phyloP scores from a whole-genome alignment of 1,284 basidiomycete genomes.

The Cutaneotrichosporon sp. region DNA sequence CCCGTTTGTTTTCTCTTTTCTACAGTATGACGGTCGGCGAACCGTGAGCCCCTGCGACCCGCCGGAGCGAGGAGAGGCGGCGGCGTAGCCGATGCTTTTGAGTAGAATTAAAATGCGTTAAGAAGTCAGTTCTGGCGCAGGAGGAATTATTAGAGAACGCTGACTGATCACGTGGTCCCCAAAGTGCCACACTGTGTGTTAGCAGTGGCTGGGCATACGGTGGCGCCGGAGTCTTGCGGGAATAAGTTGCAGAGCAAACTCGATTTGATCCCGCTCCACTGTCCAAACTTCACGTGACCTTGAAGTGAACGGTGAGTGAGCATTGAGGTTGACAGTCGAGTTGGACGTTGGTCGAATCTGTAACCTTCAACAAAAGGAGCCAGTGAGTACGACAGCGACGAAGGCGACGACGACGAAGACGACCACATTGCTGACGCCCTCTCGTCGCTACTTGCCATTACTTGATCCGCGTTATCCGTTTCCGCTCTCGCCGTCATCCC shows the following conservation, averaged over 20 bases:
- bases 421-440: constrained; percentile 3
- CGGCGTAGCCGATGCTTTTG: constrained; percentile 33
- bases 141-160: too few species aligned
- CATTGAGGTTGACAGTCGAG: background rate
- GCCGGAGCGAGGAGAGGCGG: constrained; percentile 16
- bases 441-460: background rate
- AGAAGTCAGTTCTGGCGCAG: background rate
- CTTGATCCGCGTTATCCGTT: background rate
- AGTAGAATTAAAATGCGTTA: constrained; percentile 26
- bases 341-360: background rate
- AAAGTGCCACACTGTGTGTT: too few species aligned
- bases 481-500: background rate
- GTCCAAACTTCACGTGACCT: too few species aligned
- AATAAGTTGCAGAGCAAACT: too few species aligned
- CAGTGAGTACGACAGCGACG: background rate
- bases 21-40: constrained; percentile 35
- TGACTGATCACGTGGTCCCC: too few species aligned
- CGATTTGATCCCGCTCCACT: too few species aligned
- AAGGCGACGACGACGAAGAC: background rate
- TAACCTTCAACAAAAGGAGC: constrained; percentile 4
- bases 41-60: constrained; percentile 14
- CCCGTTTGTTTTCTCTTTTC: constrained; percentile 35
- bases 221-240: too few species aligned
- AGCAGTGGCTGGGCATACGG: too few species aligned
- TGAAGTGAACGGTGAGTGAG: too few species aligned